Evolutionary conservation across 192 early-diverging fungal species (phyloP), one percentile per base, ranked within the genome.

Genomic region (Polychytrium aggregatum): DNA sequence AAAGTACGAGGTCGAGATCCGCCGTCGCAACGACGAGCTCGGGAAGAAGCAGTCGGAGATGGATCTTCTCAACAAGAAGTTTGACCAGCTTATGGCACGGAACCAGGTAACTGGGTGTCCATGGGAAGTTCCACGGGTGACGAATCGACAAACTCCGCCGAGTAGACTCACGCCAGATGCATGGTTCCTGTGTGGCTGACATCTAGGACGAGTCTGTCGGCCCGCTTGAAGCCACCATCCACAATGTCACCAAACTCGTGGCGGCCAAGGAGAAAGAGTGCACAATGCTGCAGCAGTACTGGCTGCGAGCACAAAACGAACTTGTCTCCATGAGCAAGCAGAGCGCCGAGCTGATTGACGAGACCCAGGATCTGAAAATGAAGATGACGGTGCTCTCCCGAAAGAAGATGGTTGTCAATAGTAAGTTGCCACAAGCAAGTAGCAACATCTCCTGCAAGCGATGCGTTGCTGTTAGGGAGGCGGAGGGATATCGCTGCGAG

Each of bases 31-130:
- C 44, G 75, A 77, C 48, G 69, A 72, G 54, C 47, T 80, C 37
- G 66, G 63, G 17, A 80, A 80, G 43, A 75, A 72, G 56, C 71
- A 74, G 42, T 54, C 56, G 4, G 78, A 80, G 49, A 71, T 80
- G 56, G 78, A 80, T 62, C 21, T 59, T 59, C 55, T 80, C 33
- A 80, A 80, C 59, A 78, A 78, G 40, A 80, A 79, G 50, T 78
- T 60, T 37, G 72, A 79, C 34, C 61, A 63, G 55, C 41, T 78
- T 22, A 59, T 53, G 25, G 62, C 44, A 7, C 50, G 60, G 39
- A 76, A 64, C 41, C 60, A 67, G 62, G 69, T 74, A 37, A 20
- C 37, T 13, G 21, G 20, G 14, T 14, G 9, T 35, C 10, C 20
- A 2, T 49, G 31, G 16, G 59, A 16, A 21, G 1, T 44, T n/a